Conservation (phyloP, 1,284 basidiomycete genomes). For the Exobasidium rhododendri region DNA sequence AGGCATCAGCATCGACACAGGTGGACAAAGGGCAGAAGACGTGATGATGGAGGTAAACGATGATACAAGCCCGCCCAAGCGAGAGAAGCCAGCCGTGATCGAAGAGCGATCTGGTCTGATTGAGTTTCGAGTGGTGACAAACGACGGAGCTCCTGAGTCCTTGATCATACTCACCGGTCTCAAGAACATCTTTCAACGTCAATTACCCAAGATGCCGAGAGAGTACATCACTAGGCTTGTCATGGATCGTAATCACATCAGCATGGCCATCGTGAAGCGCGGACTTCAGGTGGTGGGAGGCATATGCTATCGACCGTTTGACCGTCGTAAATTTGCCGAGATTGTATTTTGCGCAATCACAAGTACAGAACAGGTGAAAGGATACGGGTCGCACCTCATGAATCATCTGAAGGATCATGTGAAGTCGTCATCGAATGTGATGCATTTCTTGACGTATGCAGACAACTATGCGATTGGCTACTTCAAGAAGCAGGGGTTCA, state of each 20-base stretch:
- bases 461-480: slow-evolving; percentile 99
- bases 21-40: slow-evolving; percentile 1
- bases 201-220: slow-evolving; percentile 97
- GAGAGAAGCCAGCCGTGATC: slow-evolving; percentile 64
- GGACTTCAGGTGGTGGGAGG: slow-evolving; percentile 96
- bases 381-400: slow-evolving; percentile 98
- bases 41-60: slow-evolving; percentile 3
- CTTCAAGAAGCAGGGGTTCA: slow-evolving; percentile 98
- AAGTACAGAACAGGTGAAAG: slow-evolving; percentile 96
- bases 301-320: slow-evolving; percentile 94
- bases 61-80: slow-evolving; percentile 27
- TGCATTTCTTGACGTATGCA: slow-evolving; percentile 95
- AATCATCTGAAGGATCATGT: slow-evolving; percentile 97
- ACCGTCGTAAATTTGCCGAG: slow-evolving; percentile 90
- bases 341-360: slow-evolving; percentile 99
- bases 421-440: slow-evolving; percentile 72
- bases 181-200: slow-evolving; percentile 95
- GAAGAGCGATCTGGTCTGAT: slow-evolving; percentile 84
- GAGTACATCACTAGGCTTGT: slow-evolving; percentile 97
- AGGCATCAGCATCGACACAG: slow-evolving; percentile 20
- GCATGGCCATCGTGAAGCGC: slow-evolving; percentile 89
- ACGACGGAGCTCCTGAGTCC: slow-evolving; percentile 67
- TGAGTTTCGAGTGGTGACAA: slow-evolving; percentile 77
- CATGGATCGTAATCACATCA: slow-evolving; percentile 85
- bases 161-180: slow-evolving; percentile 84